A percentile compares a stretch with the other conserved stretches of the same genome.
Conservation (phyloP, 768 basidiomycete genomes). For the Basidioascus undulatus region DNA sequence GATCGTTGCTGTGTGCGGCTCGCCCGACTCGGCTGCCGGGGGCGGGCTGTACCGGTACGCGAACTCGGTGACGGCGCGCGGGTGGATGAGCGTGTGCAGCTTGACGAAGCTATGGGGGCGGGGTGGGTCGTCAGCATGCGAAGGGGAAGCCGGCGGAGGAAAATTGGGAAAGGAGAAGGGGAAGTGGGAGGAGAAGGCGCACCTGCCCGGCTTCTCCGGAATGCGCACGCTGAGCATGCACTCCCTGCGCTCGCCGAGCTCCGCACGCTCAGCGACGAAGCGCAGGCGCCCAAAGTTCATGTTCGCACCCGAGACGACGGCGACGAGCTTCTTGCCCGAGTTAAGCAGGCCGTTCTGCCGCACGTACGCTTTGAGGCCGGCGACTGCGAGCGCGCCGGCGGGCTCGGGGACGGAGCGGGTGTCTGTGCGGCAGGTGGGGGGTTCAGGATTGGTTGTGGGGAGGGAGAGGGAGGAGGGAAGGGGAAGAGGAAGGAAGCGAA, state of each 20-base stretch:
- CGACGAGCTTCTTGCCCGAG: constrained; percentile 68
- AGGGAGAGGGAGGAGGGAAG: neutral
- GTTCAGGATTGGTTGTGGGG: no score
- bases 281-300: constrained; percentile 95
- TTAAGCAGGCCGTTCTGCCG: constrained; percentile 53
- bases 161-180: neutral
- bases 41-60: constrained; percentile 58
- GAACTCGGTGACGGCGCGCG: constrained; percentile 84
- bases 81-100: constrained; percentile 66
- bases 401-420: constrained; percentile 92
- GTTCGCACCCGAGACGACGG: constrained; percentile 82
- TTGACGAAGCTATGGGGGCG: constrained; percentile 70
- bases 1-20: no score
- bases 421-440: no score
- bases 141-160: constrained; percentile 1
- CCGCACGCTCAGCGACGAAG: constrained; percentile 96
- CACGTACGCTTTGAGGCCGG: constrained; percentile 76
- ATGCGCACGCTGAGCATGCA: constrained; percentile 83
- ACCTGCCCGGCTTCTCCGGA: constrained; percentile 81
- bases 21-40: constrained; percentile 47
- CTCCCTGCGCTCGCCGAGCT: constrained; percentile 85
- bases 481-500: neutral
- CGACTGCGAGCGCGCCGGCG: constrained; percentile 75
- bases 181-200: constrained; percentile 12
- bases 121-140: constrained; percentile 2